Conservation (phyloP, 768 basidiomycete species). For the Holtermannia corniformis region DNA sequence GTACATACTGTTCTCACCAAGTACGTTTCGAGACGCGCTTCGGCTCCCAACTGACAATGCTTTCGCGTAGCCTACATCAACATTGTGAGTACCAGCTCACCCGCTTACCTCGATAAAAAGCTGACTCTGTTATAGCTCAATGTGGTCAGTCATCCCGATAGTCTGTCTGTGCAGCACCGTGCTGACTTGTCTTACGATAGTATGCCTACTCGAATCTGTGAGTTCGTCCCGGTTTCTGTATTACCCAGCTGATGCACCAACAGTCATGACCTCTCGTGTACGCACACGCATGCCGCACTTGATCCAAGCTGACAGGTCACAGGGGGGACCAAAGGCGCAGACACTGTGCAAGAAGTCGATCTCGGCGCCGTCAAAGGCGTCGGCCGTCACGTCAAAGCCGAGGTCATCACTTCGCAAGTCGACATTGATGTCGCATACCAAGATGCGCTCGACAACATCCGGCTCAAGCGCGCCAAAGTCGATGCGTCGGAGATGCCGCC, state of each 20-base stretch:
- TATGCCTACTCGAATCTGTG: constrained; percentile 39
- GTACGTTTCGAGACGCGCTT: constrained; percentile 55
- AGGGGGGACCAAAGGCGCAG: constrained; percentile 94
- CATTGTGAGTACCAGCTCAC: constrained; percentile 56
- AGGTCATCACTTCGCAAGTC: constrained; percentile 68
- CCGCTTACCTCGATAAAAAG: constrained; percentile 77
- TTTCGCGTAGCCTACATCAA: constrained; percentile 28
- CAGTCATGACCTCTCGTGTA: constrained; percentile 21
- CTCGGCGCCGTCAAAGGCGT: constrained; percentile 64
- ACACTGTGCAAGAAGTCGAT: constrained; percentile 55
- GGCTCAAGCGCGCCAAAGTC: constrained; percentile 40
- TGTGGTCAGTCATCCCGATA: constrained; percentile 7
- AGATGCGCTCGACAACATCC: constrained; percentile 67
- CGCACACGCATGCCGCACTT: constrained; percentile 51
- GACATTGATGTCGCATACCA: constrained; percentile 77
- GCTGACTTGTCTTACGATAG: constrained; percentile 1
- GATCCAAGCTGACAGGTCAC: background rate
- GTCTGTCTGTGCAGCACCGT: background rate
- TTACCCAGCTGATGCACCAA: background rate
- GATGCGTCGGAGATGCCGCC: constrained; percentile 13
- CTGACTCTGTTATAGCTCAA: constrained; percentile 46
- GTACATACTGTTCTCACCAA: constrained; percentile 74
- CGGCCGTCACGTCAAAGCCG: constrained; percentile 77
- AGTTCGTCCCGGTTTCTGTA: constrained; percentile 1
- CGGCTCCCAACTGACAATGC: constrained; percentile 60